Evolutionary conservation across 2,329 filamentous ascomycete species (phyloP), one percentile per base, ranked within the genome.

Genomic region (Ascochyta viciae-villosae): DNA sequence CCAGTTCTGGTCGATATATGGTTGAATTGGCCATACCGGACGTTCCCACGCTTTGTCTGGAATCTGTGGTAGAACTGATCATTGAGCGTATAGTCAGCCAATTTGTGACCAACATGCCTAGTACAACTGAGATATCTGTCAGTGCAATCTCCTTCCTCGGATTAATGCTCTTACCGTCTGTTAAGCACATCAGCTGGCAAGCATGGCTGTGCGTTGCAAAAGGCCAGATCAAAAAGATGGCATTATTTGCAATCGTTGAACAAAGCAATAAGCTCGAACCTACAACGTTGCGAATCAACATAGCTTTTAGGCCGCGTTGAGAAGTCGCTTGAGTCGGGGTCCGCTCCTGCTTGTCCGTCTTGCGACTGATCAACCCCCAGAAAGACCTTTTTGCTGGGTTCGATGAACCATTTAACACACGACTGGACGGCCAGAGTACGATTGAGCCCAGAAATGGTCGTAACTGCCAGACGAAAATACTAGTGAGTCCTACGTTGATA

Each of bases 171-270:
- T 61, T 60, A 78, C 76, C 66, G 55, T 78, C 76, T 34, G 72
- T 59, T 3, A 74, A 66, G 51, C 76, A 78, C 23, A 74, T 67
- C 3, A 70, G 61, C 38, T 75, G 72, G 48, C 76, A 78, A 3
- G 73, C 58, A 62, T 76, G 76, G 3, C 70, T 72, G 19, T 66
- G 61, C 40, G 71, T 67, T n/a, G 67, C 64, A 1, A 68, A 71
- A 2, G 51, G 38, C 41, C 68, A 63, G 13, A 34, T 57, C 19
- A 70, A 63, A 23, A 76, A 67, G 6, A 77, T 48, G 1, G 55
- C 63, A 6, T 77, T 65, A 54, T 77, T 77, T 29, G 64, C 58
- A 4, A 76, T 56, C 2, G 75, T 77, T 24, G 69, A 67, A 3
- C 71, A 35, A 22, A 78, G 53, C 19, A 77, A 66, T 13, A 74